A percentile compares a stretch with the other conserved stretches of the same genome.
phyloP scores from a whole-genome alignment of 352 stramenopile genomes.

The Pythium rhizo-oryzae region DNA sequence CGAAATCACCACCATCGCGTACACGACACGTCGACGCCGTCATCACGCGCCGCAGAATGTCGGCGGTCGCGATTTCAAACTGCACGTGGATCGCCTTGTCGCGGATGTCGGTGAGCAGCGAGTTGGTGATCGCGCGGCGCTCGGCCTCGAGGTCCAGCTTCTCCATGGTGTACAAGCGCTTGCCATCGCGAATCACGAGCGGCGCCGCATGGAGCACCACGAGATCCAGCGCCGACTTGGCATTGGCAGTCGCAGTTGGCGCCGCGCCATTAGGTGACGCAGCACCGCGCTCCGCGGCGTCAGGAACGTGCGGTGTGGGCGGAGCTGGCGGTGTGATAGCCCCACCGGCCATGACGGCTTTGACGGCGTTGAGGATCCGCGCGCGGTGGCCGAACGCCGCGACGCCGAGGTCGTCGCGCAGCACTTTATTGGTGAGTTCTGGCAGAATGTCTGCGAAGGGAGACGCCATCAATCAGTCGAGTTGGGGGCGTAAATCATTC shows the following conservation, averaged over 20 bases:
- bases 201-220: constrained; percentile 80
- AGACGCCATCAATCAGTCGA: neutral
- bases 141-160: constrained; percentile 81
- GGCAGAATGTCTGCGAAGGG: constrained; percentile 47
- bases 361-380: constrained; percentile 55
- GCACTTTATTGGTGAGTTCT: constrained; percentile 59
- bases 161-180: constrained; percentile 76
- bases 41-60: constrained; percentile 78
- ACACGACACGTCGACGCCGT: constrained; percentile 67
- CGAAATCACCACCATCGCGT: neutral
- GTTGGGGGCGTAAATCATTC: neutral
- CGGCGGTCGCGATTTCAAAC: constrained; percentile 78
- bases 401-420: constrained; percentile 66
- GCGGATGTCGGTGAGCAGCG: constrained; percentile 65
- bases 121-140: constrained; percentile 67
- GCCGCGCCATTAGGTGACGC: neutral
- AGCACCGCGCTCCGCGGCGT: too few relatives aligned
- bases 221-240: constrained; percentile 62
- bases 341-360: constrained; percentile 34
- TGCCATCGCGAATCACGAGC: constrained; percentile 72
- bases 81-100: constrained; percentile 77
- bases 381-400: constrained; percentile 60
- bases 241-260: neutral
- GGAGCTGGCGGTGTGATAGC: neutral
- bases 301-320: too few relatives aligned